A percentile compares a stretch with the other conserved stretches of the same genome.
Conservation (phyloP, 1,284 basidiomycete species). For the Fomitopsis schrenkii region DNA sequence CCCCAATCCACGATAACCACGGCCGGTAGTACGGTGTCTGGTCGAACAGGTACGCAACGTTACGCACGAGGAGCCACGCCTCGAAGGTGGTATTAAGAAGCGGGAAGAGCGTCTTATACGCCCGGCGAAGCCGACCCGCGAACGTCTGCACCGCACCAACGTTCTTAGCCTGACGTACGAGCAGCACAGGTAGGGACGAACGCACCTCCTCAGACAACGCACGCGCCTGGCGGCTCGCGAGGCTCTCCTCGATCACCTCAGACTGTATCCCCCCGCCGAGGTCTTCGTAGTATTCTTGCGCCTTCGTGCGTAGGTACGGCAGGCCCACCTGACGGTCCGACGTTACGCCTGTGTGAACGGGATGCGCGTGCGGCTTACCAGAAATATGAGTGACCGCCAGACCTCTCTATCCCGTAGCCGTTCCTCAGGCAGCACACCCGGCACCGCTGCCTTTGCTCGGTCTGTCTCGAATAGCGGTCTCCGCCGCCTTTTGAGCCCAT, state of each 20-base stretch:
- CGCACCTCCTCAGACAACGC: conserved; percentile 48
- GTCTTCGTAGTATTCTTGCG: conserved; percentile 87
- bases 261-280: conserved; percentile 77
- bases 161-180: not conserved
- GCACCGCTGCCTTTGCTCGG: conserved; percentile 62
- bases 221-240: conserved; percentile 38
- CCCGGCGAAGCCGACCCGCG: conserved; percentile 46
- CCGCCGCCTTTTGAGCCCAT: conserved; percentile 79
- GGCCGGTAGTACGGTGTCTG: conserved; percentile 87
- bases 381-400: conserved; percentile 69
- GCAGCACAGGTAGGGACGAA: not conserved
- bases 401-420: conserved; percentile 61
- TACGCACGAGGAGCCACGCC: conserved; percentile 78
- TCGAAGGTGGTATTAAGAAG: conserved; percentile 79
- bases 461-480: conserved; percentile 67
- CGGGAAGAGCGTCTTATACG: conserved; percentile 77
- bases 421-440: conserved; percentile 59
- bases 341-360: not conserved
- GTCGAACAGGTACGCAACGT: conserved; percentile 90
- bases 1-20: conserved; percentile 83
- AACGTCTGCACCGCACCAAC: conserved; percentile 30
- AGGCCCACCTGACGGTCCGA: conserved; percentile 62
- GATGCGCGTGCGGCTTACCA: conserved; percentile 46
- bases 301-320: conserved; percentile 87
- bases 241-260: conserved; percentile 60